These are phyloP conservation scores for Colletotrichum sp. DNA, from an alignment of 2,329 filamentous ascomycete genomes.

Conservation along the genomic window DNA sequence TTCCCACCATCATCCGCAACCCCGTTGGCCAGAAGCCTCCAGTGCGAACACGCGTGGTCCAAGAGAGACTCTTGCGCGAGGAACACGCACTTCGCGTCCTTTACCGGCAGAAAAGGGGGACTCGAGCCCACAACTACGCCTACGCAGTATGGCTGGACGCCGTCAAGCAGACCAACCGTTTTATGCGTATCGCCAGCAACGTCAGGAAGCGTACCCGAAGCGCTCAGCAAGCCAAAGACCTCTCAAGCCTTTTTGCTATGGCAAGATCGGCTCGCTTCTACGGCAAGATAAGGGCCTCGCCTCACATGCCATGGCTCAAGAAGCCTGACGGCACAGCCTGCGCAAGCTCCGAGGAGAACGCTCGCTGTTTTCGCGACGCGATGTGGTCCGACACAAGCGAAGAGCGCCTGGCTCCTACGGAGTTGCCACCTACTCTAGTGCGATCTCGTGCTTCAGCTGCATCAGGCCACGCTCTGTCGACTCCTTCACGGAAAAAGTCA, in stretches of 20 bases:
- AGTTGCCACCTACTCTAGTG: too few species aligned
- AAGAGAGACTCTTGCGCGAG: neutral
- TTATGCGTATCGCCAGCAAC: neutral
- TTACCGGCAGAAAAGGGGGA: neutral
- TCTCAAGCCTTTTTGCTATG: neutral
- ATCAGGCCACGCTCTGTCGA: too few species aligned
- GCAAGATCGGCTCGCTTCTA: neutral
- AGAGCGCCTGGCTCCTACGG: neutral
- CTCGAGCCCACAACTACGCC: neutral
- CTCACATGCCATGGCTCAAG: neutral
- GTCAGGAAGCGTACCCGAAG: neutral
- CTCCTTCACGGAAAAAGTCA: too few species aligned
- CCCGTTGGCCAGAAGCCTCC: neutral
- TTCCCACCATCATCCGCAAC: neutral
- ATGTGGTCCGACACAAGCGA: neutral
- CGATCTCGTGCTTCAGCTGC: too few species aligned
- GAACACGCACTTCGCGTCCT: neutral
- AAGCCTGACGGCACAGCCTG: neutral
- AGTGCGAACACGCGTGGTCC: neutral
- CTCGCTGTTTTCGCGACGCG: neutral
- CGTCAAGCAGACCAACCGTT: neutral
- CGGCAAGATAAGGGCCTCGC: neutral
- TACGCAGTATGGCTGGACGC: neutral
- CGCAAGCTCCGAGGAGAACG: neutral
- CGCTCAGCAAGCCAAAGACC: neutral